phyloP scores from a whole-genome alignment of 371 early-diverging fungal genomes.

The Mortierella sp. region DNA sequence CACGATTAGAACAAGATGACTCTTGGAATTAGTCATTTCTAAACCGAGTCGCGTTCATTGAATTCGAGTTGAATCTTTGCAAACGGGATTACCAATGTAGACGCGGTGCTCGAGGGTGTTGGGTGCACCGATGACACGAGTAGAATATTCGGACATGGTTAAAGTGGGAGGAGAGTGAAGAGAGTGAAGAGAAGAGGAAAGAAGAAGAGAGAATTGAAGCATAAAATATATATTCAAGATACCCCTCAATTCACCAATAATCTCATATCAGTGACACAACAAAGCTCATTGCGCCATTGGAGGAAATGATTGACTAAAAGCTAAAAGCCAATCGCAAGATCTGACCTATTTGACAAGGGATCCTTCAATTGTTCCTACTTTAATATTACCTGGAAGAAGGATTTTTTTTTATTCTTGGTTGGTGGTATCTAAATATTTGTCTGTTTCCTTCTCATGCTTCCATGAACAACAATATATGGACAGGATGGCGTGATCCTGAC shows the following conservation, averaged over 20 bases:
- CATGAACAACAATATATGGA: too few relatives aligned
- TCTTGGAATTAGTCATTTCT: not conserved
- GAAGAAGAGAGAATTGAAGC: constrained; percentile 21
- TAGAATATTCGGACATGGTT: constrained; percentile 73
- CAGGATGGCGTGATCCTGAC: too few relatives aligned
- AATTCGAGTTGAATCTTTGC: not conserved
- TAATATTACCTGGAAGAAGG: too few relatives aligned
- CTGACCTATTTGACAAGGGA: too few relatives aligned
- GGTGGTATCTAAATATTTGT: too few relatives aligned
- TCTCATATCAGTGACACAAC: not conserved
- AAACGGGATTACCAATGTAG: constrained; percentile 77
- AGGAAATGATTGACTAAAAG: not conserved
- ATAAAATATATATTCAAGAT: not conserved
- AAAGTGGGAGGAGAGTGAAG: not conserved
- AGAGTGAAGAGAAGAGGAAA: constrained; percentile 9
- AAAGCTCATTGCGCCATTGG: constrained; percentile 5
- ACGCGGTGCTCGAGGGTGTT: constrained; percentile 91
- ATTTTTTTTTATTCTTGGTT: too few relatives aligned
- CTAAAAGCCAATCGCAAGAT: too few relatives aligned
- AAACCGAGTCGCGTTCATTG: not conserved
- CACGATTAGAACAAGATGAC: not conserved
- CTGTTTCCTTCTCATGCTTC: too few relatives aligned
- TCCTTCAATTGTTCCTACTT: too few relatives aligned
- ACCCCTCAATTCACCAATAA: constrained; percentile 18
- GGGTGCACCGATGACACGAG: constrained; percentile 85